Evolutionary conservation across 2,329 filamentous ascomycete species (phyloP), one percentile per base, ranked within the genome.

Genomic region (Lasiodiplodia sp.): DNA sequence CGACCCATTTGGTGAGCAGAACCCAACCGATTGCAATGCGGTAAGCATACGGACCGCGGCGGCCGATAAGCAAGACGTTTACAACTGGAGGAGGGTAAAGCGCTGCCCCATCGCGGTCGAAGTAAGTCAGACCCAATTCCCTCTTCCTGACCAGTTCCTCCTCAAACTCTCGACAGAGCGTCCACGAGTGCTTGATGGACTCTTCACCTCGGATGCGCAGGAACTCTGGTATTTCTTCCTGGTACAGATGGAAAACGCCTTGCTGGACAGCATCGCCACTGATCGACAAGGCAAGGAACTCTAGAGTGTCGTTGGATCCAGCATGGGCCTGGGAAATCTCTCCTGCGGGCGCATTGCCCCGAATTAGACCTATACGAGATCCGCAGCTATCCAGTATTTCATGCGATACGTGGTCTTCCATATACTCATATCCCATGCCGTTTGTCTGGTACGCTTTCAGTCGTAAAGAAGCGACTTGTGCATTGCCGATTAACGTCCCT

Each of bases 1-100:
- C 18, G 3, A 28, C 21, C 58, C 58, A 68, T 23, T 64, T 55
- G 6, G 47, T 57, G 4, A 68, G 67, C 2, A 62, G 31, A 2
- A 68, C 28, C 67, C 49, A 68, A 8, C 58, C 67, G 12, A 57
- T 25, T 23, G 60, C 23, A 31, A 28, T 10, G 0, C 67, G 49
- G 23, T 65, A 31, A 11, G 67, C 58, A 23, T 47, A 68, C 1
- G 47, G 28, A 10, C 62, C 62, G 5, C n/a, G 21, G 25, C 67
- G 34, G 2, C 49, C 44, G 16, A 68, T 57, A 14, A 44, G 28
- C 49, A 68, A 40, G 31, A 68, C 34, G 16, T 65, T 65, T 5
- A 51, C 67, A 4, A 57, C 12, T 16, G 67, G 40, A 18, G 40
- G 40, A 3, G 40, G 40, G 14, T 18, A 18, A 51, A 64, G n/a